Evolutionary conservation across 768 basidiomycete genomes (phyloP).

Genomic region (Trametes meyenii): DNA sequence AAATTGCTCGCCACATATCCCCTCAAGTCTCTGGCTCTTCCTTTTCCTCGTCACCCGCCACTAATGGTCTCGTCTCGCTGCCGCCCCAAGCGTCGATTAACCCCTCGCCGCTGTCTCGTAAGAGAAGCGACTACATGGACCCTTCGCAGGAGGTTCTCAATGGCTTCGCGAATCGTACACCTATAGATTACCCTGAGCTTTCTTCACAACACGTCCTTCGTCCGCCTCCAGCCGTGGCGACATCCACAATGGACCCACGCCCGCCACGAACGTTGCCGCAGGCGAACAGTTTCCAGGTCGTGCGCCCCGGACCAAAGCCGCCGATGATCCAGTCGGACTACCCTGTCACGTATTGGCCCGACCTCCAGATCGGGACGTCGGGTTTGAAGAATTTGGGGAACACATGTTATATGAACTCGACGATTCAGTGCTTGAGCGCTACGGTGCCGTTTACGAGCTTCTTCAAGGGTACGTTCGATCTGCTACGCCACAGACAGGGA

Average conservation of each 20-base stretch:
- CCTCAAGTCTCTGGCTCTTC: conserved; percentile 44
- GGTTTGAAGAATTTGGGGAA: conserved; percentile 96
- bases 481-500: conserved; percentile 1
- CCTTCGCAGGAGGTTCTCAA: conserved; percentile 69
- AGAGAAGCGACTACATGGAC: conserved; percentile 78
- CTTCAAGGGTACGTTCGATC: conserved; percentile 71
- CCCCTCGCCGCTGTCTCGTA: conserved; percentile 70
- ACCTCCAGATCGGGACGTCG: conserved; percentile 74
- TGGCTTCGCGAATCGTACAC: conserved; percentile 47
- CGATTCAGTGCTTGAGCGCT: conserved; percentile 93
- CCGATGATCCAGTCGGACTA: conserved; percentile 77
- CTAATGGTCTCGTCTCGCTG: conserved; percentile 50
- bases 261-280: conserved; percentile 47
- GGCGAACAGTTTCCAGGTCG: conserved; percentile 38
- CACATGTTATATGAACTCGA: conserved; percentile 99
- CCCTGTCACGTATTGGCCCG: conserved; percentile 83
- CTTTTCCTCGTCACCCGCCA: conserved; percentile 43
- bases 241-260: conserved; percentile 67
- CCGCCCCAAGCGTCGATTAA: conserved; percentile 89
- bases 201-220: conserved; percentile 62
- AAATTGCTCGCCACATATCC: conserved; percentile 44
- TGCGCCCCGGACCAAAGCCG: conserved; percentile 49
- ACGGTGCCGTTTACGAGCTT: conserved; percentile 92
- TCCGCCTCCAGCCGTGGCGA: conserved; percentile 79
- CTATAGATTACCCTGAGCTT: conserved; percentile 84